Percentiles rank a stretch among this genome's conserved stretches.
Conservation (phyloP, 2,329 filamentous ascomycete species). For the Neofusicoccum laricinum region DNA sequence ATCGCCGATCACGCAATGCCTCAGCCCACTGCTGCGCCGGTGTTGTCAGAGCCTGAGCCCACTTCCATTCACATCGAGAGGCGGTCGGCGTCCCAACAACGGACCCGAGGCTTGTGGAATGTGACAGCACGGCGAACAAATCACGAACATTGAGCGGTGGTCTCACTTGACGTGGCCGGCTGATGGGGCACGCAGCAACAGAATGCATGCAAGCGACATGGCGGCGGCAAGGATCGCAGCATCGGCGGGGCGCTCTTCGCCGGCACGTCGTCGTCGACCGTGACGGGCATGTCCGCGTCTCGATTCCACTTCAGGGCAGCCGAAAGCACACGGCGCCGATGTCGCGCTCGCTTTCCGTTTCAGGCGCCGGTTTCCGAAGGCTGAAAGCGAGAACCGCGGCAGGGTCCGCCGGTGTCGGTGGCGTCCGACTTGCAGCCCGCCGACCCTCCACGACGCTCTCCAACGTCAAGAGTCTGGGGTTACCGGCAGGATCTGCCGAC, state of each 20-base stretch:
- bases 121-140: neutral
- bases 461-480: slow-evolving; percentile 6
- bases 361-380: neutral
- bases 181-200: neutral
- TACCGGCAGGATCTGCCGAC: neutral
- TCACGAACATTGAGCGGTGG: neutral
- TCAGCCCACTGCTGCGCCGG: neutral
- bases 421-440: neutral
- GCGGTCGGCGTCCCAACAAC: slow-evolving; percentile 11
- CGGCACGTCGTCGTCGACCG: neutral
- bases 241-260: neutral
- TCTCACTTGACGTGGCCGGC: neutral
- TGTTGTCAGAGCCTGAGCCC: neutral
- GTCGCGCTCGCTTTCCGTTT: neutral
- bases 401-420: slow-evolving; percentile 12
- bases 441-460: neutral
- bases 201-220: neutral
- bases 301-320: neutral
- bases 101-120: neutral
- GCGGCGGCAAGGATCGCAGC: neutral
- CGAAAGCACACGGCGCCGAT: neutral
- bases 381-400: neutral
- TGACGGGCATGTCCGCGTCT: neutral
- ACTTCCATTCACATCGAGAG: neutral
- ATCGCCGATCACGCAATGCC: neutral